Evolutionary conservation across 192 early-diverging fungal genomes (phyloP).

Genomic region (Backusella macrospora): DNA sequence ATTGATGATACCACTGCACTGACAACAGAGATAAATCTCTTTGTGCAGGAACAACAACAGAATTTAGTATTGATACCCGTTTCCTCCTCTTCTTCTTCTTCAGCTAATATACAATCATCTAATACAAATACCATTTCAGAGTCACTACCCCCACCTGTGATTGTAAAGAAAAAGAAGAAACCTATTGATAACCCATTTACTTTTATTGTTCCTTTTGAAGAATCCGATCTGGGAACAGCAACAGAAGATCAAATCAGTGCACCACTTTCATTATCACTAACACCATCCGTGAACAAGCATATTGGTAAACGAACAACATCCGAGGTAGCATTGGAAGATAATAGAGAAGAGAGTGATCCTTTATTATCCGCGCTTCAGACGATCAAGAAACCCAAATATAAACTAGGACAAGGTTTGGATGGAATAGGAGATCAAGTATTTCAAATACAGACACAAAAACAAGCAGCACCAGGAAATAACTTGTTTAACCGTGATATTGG

Average conservation of each 20-base stretch:
- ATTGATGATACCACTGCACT: constrained; percentile 22
- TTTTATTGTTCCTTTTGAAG: constrained; percentile 37
- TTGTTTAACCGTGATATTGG: constrained; percentile 26
- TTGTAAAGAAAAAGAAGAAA: constrained; percentile 29
- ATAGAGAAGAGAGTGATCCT: not conserved
- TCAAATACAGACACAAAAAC: constrained; percentile 20
- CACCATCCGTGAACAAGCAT: not conserved
- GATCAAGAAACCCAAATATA: constrained; percentile 20
- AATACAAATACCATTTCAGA: not conserved
- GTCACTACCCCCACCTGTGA: not conserved
- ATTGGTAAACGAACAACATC: not conserved
- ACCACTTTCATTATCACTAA: not conserved
- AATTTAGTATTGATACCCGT: not conserved
- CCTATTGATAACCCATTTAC: constrained; percentile 37
- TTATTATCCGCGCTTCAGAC: not conserved
- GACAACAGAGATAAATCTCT: not conserved
- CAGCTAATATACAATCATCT: not conserved
- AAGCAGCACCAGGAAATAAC: constrained; percentile 26
- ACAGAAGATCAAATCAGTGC: constrained; percentile 6
- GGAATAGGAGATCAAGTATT: constrained; percentile 16
- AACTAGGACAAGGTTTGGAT: constrained; percentile 19
- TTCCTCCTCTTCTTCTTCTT: not conserved
- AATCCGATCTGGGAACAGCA: constrained; percentile 27
- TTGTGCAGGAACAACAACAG: not conserved
- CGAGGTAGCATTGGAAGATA: not conserved